Conservation (phyloP, 192 early-diverging fungal genomes). For the Linnemannia elongata region DNA sequence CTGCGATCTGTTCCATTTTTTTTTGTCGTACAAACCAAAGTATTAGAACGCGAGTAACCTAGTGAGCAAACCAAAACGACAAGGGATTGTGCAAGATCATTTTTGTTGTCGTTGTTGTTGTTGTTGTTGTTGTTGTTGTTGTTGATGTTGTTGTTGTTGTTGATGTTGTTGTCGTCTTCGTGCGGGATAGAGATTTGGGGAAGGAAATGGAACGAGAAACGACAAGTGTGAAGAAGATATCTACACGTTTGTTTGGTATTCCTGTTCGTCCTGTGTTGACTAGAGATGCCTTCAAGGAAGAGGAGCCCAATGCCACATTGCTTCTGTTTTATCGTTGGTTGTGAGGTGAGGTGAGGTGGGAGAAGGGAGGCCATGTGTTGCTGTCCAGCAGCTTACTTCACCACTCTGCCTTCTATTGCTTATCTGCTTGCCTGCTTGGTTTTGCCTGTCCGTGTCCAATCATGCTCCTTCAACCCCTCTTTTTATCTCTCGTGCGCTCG, state of each 20-base stretch:
- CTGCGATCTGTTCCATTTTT: slow-evolving; percentile 55
- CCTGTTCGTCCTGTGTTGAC: not conserved
- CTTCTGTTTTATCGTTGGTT: not conserved
- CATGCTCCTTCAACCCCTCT: not conserved
- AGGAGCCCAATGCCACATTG: not conserved
- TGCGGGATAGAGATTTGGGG: not conserved
- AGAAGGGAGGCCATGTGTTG: not conserved
- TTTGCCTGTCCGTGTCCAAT: not conserved
- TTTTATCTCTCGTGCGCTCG: not conserved
- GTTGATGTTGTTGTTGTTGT: not conserved
- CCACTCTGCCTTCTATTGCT: not conserved
- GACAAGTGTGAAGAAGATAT: not conserved
- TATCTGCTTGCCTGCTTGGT: not conserved
- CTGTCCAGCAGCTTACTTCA: not conserved
- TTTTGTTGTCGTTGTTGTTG: too few species aligned
- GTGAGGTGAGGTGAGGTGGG: not conserved
- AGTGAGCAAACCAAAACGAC: not conserved
- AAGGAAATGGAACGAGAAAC: not conserved
- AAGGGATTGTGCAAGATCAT: not conserved
- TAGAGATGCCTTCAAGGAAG: not conserved
- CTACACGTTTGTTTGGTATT: not conserved
- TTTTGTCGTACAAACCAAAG: not conserved
- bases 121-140: not conserved
- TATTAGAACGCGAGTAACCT: not conserved
- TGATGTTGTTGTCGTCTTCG: not conserved